These are phyloP conservation scores for Tulasnella calospora DNA, from an alignment of 768 basidiomycete genomes.

Conservation along the genomic window DNA sequence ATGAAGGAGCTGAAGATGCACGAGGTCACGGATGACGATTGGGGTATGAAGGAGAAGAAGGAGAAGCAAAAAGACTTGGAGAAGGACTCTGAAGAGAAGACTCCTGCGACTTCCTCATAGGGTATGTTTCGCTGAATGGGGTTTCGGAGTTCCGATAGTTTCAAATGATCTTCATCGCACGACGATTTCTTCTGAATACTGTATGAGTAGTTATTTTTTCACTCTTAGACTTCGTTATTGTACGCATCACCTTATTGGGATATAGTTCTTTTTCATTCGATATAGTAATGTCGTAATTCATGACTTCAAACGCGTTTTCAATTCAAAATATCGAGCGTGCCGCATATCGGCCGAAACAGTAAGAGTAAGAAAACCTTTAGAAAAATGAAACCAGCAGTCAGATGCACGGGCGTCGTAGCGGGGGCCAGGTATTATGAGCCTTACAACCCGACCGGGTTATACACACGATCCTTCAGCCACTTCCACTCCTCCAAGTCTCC, in stretches of 20 bases:
- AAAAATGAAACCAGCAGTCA: not conserved
- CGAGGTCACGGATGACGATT: constrained; percentile 36
- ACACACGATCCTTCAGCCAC: not conserved
- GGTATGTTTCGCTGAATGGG: not conserved
- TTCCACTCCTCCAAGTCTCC: not conserved
- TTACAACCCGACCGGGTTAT: not conserved
- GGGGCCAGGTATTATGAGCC: not conserved
- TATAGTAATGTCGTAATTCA: not conserved
- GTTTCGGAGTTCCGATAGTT: not conserved
- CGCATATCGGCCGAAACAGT: not conserved
- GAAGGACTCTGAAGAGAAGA: not conserved
- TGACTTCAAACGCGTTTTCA: not conserved
- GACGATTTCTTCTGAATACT: not conserved
- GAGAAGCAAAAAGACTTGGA: constrained; percentile 24
- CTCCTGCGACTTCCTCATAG: not conserved
- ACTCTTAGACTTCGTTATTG: not conserved
- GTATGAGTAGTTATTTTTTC: too few species aligned
- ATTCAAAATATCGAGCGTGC: too few species aligned
- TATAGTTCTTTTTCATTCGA: not conserved
- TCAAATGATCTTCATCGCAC: not conserved
- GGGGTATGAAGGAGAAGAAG: constrained; percentile 33
- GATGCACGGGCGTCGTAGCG: not conserved
- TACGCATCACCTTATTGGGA: not conserved
- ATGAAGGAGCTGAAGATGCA: constrained; percentile 39
- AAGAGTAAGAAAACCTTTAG: not conserved